Conservation (phyloP, 2,329 filamentous ascomycete genomes). For the Fusarium globosum region DNA sequence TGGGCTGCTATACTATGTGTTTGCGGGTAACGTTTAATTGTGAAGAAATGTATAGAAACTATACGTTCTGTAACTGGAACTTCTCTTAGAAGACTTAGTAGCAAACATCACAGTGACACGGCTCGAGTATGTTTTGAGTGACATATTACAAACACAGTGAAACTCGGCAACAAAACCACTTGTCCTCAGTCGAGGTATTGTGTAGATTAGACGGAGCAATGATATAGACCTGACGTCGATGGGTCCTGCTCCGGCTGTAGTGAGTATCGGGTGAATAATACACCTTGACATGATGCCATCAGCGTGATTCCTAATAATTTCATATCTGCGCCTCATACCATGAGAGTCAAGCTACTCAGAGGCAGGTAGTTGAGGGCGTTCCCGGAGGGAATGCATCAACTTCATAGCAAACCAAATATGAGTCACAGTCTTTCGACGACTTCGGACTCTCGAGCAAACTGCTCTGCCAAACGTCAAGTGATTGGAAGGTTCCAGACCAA, state of each 20-base stretch:
- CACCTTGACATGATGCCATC: not conserved
- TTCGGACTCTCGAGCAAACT: not conserved
- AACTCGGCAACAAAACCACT: not conserved
- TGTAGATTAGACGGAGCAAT: not conserved
- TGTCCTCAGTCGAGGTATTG: not conserved
- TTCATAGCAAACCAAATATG: not conserved
- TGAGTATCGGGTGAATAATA: not conserved
- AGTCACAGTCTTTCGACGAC: slow-evolving; percentile 11
- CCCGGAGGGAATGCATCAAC: not conserved
- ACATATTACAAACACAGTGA: not conserved
- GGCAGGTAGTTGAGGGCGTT: not conserved
- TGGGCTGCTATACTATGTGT: not conserved
- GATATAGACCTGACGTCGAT: not conserved
- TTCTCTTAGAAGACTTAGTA: not conserved
- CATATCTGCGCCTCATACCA: not conserved
- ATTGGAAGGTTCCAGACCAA: slow-evolving; percentile 4
- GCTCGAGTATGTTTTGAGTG: not conserved
- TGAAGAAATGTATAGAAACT: not conserved
- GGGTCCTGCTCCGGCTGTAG: not conserved
- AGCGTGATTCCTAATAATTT: not conserved
- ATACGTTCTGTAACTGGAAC: not conserved
- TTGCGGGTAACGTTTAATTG: no score
- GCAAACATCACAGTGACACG: not conserved
- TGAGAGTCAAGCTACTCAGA: not conserved
- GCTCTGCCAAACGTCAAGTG: not conserved